These are phyloP conservation scores for Pinus albicaulis DNA, from an alignment of 75 land plant genomes.

Conservation along the genomic window DNA sequence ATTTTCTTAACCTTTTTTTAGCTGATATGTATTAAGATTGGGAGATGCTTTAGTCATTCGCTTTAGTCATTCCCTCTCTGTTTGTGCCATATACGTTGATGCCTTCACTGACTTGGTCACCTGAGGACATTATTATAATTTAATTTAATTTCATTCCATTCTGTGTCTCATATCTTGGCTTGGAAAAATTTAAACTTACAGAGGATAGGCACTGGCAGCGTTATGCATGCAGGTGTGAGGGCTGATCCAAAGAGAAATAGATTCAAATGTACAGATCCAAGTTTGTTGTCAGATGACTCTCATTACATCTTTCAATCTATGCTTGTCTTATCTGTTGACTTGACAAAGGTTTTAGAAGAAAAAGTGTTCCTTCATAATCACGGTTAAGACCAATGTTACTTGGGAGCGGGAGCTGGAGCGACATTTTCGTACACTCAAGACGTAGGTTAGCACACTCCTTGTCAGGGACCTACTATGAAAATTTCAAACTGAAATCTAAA, in stretches of 20 bases:
- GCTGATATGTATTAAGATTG: too few species aligned
- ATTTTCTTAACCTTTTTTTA: too few species aligned
- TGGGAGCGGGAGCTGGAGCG: too few species aligned
- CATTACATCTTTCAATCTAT: not conserved
- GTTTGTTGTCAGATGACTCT: constrained; percentile 42
- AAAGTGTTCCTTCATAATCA: not conserved
- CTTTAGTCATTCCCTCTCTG: too few species aligned
- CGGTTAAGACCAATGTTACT: not conserved
- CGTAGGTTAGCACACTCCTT: too few species aligned
- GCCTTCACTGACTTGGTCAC: too few species aligned
- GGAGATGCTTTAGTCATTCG: too few species aligned
- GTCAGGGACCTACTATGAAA: too few species aligned
- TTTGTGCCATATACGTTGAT: too few species aligned
- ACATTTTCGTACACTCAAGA: too few species aligned
- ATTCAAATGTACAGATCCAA: constrained; percentile 4
- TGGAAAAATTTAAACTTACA: not conserved
- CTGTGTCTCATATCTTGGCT: not conserved
- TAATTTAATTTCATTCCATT: not conserved
- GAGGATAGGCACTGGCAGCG: not conserved
- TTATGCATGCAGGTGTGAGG: constrained; percentile 2
- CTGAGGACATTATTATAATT: too few species aligned
- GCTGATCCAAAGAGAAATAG: not conserved
- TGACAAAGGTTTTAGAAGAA: not conserved
- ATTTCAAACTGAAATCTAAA: too few species aligned
- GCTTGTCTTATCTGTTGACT: not conserved